phyloP scores from a whole-genome alignment of 1,139 yeast species.

The Blastobotrys petasosporus region DNA sequence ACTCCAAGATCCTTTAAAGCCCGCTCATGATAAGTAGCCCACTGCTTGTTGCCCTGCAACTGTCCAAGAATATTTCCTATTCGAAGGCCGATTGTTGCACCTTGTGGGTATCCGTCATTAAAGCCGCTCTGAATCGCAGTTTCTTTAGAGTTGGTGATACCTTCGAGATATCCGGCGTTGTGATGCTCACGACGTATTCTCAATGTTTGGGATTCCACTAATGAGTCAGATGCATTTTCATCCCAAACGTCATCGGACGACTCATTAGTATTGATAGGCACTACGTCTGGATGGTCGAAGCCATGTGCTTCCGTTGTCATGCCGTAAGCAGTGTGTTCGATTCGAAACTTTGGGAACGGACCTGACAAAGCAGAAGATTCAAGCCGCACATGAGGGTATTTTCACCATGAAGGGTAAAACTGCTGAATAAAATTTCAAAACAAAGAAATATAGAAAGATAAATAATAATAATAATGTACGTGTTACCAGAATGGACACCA shows the following conservation, averaged over 20 bases:
- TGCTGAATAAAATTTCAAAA: background rate
- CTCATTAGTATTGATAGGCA: conserved; percentile 1
- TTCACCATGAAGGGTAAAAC: background rate
- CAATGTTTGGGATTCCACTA: conserved; percentile 13
- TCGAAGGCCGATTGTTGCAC: conserved; percentile 60
- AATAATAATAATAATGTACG: background rate
- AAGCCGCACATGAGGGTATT: background rate
- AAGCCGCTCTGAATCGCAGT: conserved; percentile 70
- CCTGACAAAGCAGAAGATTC: background rate
- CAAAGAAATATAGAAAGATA: background rate
- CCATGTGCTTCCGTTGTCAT: conserved; percentile 25
- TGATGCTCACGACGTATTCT: conserved; percentile 56
- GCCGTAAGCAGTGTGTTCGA: too few species aligned
- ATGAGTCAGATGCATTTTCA: background rate
- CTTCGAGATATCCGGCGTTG: conserved; percentile 82
- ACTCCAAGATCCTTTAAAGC: conserved; percentile 51
- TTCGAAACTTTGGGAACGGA: too few species aligned
- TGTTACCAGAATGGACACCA: conserved; percentile 97
- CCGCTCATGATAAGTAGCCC: conserved; percentile 25
- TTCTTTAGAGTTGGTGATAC: conserved; percentile 67
- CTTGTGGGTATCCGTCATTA: conserved; percentile 70
- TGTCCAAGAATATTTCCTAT: conserved; percentile 65
- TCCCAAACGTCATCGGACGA: conserved; percentile 6
- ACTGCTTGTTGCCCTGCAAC: conserved; percentile 31
- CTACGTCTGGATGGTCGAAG: conserved; percentile 25